Percentiles rank a stretch among this genome's conserved stretches.
phyloP scores from a whole-genome alignment of 306 rosid genomes.

The Sicyos edulis region DNA sequence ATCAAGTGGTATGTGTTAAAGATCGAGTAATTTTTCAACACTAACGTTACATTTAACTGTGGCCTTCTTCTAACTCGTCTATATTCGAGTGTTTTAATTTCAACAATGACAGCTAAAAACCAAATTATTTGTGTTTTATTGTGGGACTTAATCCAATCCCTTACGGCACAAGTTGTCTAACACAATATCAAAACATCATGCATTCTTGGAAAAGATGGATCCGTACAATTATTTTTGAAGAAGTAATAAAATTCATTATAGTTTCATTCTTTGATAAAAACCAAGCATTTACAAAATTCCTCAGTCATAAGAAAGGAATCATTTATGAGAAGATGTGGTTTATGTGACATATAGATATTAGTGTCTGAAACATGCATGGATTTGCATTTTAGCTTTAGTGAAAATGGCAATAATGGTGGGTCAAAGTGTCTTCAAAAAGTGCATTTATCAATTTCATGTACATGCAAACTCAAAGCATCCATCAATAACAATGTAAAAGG shows the following conservation, averaged over 20 bases:
- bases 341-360: background rate
- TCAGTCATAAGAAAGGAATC: background rate
- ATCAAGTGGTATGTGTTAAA: too few relatives aligned
- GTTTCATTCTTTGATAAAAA: background rate
- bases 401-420: slow-evolving; percentile 18
- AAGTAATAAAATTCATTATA: background rate
- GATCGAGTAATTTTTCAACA: too few relatives aligned
- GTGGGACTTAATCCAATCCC: background rate
- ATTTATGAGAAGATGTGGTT: background rate
- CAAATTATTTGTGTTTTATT: background rate
- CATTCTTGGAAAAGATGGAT: background rate
- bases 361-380: slow-evolving; percentile 17
- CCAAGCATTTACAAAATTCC: background rate
- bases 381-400: background rate
- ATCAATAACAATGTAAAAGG: slow-evolving; percentile 8
- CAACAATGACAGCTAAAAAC: background rate
- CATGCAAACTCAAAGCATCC: slow-evolving; percentile 15
- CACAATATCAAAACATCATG: background rate
- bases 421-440: slow-evolving; percentile 18
- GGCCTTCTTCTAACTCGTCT: background rate
- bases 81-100: background rate
- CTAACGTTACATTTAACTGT: background rate
- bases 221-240: background rate
- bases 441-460: background rate
- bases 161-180: background rate